Base-by-base conservation (phyloP, 169 alveolate genomes). In the Plasmodium cynomolgi region DNA sequence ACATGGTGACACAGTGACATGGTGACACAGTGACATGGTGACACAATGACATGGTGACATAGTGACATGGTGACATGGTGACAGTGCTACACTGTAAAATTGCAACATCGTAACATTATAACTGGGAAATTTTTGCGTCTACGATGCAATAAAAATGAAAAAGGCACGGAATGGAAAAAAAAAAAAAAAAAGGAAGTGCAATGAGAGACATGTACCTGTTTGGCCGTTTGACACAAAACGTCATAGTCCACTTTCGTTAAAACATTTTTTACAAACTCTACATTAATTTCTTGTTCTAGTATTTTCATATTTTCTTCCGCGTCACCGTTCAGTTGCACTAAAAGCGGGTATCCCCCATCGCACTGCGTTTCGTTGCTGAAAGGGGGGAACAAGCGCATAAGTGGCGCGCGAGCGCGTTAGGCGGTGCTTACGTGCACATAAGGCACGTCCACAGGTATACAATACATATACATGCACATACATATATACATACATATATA, bases 261-360 rank as follows among this genome's bases (percentile, higher is more conserved):
- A 85, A 96, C 96, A 90, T 96, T 96, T 90, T 94, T 88, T 54
- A 96, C 90, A 82, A 96, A 96, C 58, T 94, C 97, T 62, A 92
- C 95, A 81, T 96, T 83, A 94, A 96, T 86, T 84, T 95, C 96
- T 81, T 85, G 85, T 85, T 94, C 97, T 37, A 93, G n/a, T 84
- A 94, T 93, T 79, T 88, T 84, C 84, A 96, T 56, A 81, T 82
- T 94, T 26, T 92, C 96, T 56, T 81, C 93, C 47, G 83, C 75
- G 47, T 85, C 47, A 29, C 68, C 29, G 37, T 95, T 80, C 37
- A 93, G 34, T 90, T 47, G 68, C 26, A 96, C 75, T 71, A 31
- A 34, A 23, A 96, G 94, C 5, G 98, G 98, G 79, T 96, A 96
- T 11, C 98, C 98, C 33, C 92, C 95, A 34, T 77, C 54, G 93